phyloP scores from a whole-genome alignment of 2,329 filamentous ascomycete species.

The Cadophora malorum region DNA sequence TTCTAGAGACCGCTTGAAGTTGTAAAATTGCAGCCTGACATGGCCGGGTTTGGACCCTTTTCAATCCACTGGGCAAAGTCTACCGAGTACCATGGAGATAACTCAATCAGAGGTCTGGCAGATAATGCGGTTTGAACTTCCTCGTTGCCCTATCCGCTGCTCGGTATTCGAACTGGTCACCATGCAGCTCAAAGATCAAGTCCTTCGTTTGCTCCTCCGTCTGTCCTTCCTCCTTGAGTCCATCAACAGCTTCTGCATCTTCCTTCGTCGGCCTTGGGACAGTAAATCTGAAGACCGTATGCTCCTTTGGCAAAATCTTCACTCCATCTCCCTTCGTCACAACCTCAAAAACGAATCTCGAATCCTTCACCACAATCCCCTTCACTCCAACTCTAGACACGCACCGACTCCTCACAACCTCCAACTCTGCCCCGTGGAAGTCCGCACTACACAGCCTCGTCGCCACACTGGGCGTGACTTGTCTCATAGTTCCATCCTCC shows the following conservation, averaged over 20 bases:
- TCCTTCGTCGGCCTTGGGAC: slow-evolving; percentile 55
- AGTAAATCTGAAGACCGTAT: slow-evolving; percentile 81
- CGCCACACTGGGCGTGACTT: slow-evolving; percentile 53
- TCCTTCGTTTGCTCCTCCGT: slow-evolving; percentile 40
- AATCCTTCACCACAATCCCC: slow-evolving; percentile 90
- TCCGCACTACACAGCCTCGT: slow-evolving; percentile 85
- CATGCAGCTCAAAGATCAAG: slow-evolving; percentile 84
- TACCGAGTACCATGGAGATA: background rate
- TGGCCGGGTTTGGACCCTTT: background rate
- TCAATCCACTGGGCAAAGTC: too few relatives aligned
- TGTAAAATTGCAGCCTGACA: too few relatives aligned
- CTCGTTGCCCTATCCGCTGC: slow-evolving; percentile 85
- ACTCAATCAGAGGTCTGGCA: slow-evolving; percentile 69
- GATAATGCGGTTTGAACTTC: slow-evolving; percentile 88
- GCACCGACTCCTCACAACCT: slow-evolving; percentile 84
- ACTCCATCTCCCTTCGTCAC: slow-evolving; percentile 74
- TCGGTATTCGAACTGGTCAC: slow-evolving; percentile 83
- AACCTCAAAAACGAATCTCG: slow-evolving; percentile 84
- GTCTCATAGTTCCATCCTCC: slow-evolving; percentile 35
- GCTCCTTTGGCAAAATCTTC: slow-evolving; percentile 88
- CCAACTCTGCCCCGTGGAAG: slow-evolving; percentile 84
- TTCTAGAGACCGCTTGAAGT: background rate
- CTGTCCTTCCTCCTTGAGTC: slow-evolving; percentile 26
- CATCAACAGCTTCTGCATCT: slow-evolving; percentile 29
- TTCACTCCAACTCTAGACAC: slow-evolving; percentile 80